Percentiles rank a stretch among this genome's conserved stretches.
Conservation (phyloP, 805 yeast genomes). For the Starmerella lactis-condensi region DNA sequence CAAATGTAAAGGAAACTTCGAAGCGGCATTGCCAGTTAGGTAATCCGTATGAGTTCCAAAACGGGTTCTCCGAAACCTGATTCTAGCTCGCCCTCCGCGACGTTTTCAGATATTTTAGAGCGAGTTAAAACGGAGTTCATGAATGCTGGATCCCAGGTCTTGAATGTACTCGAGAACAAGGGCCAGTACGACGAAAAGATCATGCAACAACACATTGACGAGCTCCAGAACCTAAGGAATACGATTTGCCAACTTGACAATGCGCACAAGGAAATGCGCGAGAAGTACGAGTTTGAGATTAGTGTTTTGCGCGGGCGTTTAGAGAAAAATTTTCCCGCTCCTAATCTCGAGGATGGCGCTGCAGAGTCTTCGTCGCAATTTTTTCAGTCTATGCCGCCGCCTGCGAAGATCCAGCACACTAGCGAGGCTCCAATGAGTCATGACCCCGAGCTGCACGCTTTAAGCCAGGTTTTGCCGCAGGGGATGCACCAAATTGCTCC, state of each 20-base stretch:
- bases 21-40: no score
- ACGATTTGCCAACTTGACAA: slow-evolving; percentile 84
- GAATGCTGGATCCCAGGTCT: slow-evolving; percentile 65
- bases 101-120: slow-evolving; percentile 65
- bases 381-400: slow-evolving; percentile 1
- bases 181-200: slow-evolving; percentile 73
- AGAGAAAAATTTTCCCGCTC: slow-evolving; percentile 26
- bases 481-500: slow-evolving; percentile 14
- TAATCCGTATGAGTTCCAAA: no score
- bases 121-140: slow-evolving; percentile 87
- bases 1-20: no score
- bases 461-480: slow-evolving; percentile 17
- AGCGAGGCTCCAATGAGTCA: slow-evolving; percentile 17
- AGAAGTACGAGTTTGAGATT: slow-evolving; percentile 87
- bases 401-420: slow-evolving; percentile 13
- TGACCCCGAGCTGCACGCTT: slow-evolving; percentile 19
- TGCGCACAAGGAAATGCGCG: slow-evolving; percentile 89
- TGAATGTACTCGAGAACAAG: slow-evolving; percentile 69
- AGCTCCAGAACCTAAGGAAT: slow-evolving; percentile 82
- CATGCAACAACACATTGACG: slow-evolving; percentile 74
- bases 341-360: slow-evolving; percentile 5
- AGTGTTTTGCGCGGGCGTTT: slow-evolving; percentile 67
- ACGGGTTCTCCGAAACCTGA: no score
- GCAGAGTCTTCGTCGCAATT: slow-evolving; percentile 1
- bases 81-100: no score